Base-by-base conservation (phyloP, 2,329 filamentous ascomycete genomes). In the Cytospora paraplurivora region DNA sequence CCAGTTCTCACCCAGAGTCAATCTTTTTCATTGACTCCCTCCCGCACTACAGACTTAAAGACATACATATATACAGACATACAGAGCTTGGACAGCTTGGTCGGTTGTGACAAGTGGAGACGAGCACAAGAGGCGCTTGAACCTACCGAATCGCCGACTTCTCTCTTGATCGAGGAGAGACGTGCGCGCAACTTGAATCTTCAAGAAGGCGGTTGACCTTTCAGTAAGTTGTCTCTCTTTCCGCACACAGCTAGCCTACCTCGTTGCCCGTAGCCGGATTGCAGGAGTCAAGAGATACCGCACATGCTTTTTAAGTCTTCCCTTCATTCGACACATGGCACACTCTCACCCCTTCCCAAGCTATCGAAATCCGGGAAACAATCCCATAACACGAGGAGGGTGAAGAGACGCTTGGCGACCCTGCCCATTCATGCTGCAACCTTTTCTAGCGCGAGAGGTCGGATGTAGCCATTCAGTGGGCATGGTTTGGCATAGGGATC, bases 391-490 rank as follows among this genome's bases (percentile, higher is more conserved):
- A 58, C 59, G 37, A 58, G 62, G 61, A 58, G 57, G 57, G 62
- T 62, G 68, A 69, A 68, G 67, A 68, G 62, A 63, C 69, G 67
- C 68, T 70, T 72, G 73, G 71, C 71, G 62, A 34, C 63, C 56
- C 71, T 72, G 70, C 70, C 74, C 73, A 72, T 71, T 73, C 70
- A 73, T 68, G 60, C 67, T 69, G 67, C 71, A 68, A 70, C 68
- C 68, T 68, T 68, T 68, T 72, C 71, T 75, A 73, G 74, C 72
- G 73, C 72, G 72, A 69, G 66, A 70, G 67, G 69, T 68, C 69
- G 60, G 64, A 61, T 67, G 66, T 69, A 70, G 71, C 77, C 77
- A 79, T 73, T 78, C 72, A 74, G 66, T 72, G 72, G 68, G 67
- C 71, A 72, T 72, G 72, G 70, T 72, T 71, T 69, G 62, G 67